Base-by-base conservation (phyloP, 352 stramenopile genomes). In the Lagenidium giganteum region DNA sequence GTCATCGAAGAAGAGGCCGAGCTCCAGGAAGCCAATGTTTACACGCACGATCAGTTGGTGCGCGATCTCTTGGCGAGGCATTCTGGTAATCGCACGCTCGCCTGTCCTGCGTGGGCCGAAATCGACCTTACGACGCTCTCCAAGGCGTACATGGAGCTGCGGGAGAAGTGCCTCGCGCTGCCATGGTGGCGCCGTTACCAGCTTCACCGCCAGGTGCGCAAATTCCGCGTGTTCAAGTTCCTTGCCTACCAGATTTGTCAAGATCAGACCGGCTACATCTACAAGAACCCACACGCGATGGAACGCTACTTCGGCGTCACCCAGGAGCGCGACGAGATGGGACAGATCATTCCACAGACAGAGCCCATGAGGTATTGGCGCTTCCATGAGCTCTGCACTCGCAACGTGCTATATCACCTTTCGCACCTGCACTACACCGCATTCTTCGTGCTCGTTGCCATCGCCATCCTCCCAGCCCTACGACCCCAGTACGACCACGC, bases 161-260 rank as follows among this genome's bases (percentile, higher is more conserved):
- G 78, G 14, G 67, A 85, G n/a, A n/a, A n/a, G n/a, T n/a, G n/a
- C n/a, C n/a, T n/a, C n/a, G 25, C 82, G n/a, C 44, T 61, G 30
- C 82, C 81, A 55, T 73, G 86, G 26, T 54, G 72, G 14, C 84
- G 84, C 30, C n/a, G n/a, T n/a, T 26, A 82, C 13, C 44, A 61
- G 30, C 82, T 82, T 55, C 75, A 87, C 32, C 86, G 72, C 64
- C 67, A 81, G n/a, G n/a, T n/a, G n/a, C n/a, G n/a, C n/a, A n/a
- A n/a, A n/a, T n/a, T n/a, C n/a, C n/a, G n/a, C n/a, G n/a, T n/a
- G n/a, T 83, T 87, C 23, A 73, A 87, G 51, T 64, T 87, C 32
- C 56, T 87, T 7, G 75, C 75, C 35, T 86, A 87, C 59, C 85
- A 87, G 42, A 79, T 87, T 44, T 87, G 75, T 40, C 70, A 87